Base-by-base conservation (phyloP, 495 filamentous ascomycete species). In the Alectoria sarmentosa region DNA sequence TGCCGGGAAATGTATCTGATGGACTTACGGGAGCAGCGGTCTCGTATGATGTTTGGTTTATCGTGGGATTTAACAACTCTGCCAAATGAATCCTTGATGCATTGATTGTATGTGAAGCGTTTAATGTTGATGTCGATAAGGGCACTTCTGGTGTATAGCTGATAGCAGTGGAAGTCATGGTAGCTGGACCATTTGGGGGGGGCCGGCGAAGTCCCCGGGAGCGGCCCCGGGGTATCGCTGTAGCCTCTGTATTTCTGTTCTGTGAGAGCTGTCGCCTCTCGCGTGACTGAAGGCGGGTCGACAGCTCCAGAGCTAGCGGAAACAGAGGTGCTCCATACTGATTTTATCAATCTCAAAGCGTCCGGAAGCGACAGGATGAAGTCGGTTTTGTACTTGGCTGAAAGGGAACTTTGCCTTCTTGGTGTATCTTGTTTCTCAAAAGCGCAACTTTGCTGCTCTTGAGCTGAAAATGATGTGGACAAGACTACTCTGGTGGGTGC, bases 401-500 rank as follows among this genome's bases (percentile, higher is more conserved):
- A 60, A n/a, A n/a, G n/a, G n/a, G n/a, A n/a, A n/a, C n/a, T n/a
- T n/a, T n/a, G n/a, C n/a, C n/a, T n/a, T 15, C 30, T 30, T 8
- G 58, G 44, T 23, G 30, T 30, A 19, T 42, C 32, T 23, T 32
- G 44, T 39, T 17, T 38, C 9, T 38, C 13, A 44, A 42, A 60
- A 10, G 8, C 41, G 58, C 23, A 49, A n/a, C 8, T 49, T 28
- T 49, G 46, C 1, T 49, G n/a, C 10, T 23, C 48, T 30, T 26
- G n/a, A 52, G 48, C 48, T 4, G 48, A 52, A 2, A 52, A 14
- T 30, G 58, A 60, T 15, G 58, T 23, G 0, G 58, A 44, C 23
- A 60, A 60, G 10, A n/a, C n/a, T 32, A n/a, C 38, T 41, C 58
- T 60, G 58, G 58, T 32, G 58, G n/a, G n/a, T n/a, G n/a, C n/a